phyloP scores from a whole-genome alignment of 1,139 yeast genomes.

The Zygosaccharomyces pseudobailii region DNA sequence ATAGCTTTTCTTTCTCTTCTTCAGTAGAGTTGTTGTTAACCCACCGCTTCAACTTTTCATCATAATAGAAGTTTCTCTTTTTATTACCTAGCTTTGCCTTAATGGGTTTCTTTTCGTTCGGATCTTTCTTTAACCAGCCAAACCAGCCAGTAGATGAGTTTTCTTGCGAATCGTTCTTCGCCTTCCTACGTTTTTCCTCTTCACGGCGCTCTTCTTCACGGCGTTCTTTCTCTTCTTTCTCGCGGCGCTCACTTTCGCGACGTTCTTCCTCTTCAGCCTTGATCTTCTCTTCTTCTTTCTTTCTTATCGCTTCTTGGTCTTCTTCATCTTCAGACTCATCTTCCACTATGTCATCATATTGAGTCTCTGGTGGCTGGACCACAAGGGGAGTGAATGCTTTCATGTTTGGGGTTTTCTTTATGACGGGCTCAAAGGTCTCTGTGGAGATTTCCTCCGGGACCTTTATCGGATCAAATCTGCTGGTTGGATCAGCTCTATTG shows the following conservation, averaged over 20 bases:
- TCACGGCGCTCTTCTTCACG: background rate
- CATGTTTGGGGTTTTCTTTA: slow-evolving; percentile 15
- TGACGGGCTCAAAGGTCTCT: slow-evolving; percentile 27
- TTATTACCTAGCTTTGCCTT: slow-evolving; percentile 85
- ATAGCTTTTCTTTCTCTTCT: slow-evolving; percentile 58
- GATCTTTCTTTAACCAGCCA: slow-evolving; percentile 42
- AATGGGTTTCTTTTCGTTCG: slow-evolving; percentile 67
- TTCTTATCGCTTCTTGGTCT: slow-evolving; percentile 18
- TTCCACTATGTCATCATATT: slow-evolving; percentile 43
- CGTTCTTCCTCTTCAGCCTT: slow-evolving; percentile 34
- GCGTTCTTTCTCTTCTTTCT: slow-evolving; percentile 4
- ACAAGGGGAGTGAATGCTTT: slow-evolving; percentile 16
- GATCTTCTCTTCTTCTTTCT: slow-evolving; percentile 33
- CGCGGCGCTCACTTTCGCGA: slow-evolving; percentile 5
- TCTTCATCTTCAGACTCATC: slow-evolving; percentile 44
- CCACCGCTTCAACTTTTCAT: slow-evolving; percentile 85
- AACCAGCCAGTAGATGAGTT: slow-evolving; percentile 41
- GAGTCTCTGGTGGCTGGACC: slow-evolving; percentile 12
- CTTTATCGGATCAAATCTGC: slow-evolving; percentile 21
- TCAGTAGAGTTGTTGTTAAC: slow-evolving; percentile 66
- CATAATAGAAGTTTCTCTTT: slow-evolving; percentile 62
- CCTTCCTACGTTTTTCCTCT: slow-evolving; percentile 20
- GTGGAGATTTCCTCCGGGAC: slow-evolving; percentile 19
- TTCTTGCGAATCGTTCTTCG: slow-evolving; percentile 19
- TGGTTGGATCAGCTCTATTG: background rate